Conservation (phyloP, 2,329 filamentous ascomycete genomes). For the Geosmithia morbida region DNA sequence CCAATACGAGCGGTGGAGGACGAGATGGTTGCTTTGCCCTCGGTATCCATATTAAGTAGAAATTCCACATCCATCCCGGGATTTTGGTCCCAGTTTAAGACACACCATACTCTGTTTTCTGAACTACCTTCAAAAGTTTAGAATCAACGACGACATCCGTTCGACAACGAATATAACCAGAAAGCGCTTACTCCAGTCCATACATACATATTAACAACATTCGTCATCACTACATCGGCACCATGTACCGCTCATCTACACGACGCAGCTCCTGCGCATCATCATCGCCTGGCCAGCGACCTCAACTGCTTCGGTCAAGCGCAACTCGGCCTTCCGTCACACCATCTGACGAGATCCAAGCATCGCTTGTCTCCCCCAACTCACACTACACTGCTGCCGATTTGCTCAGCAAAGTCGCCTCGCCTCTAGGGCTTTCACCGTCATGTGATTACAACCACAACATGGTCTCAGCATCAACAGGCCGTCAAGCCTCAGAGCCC, state of each 20-base stretch:
- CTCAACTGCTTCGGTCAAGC: constrained; percentile 37
- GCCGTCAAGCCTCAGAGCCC: not conserved
- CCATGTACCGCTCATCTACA: not conserved
- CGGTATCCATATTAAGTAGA: not conserved
- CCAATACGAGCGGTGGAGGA: not conserved
- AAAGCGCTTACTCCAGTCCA: not conserved
- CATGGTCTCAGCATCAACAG: not conserved
- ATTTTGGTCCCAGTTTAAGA: not conserved
- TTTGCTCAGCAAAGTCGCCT: constrained; percentile 36
- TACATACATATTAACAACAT: not conserved
- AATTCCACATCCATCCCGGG: not conserved
- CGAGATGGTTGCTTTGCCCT: not conserved
- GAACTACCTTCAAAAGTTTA: not conserved
- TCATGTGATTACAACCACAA: not conserved
- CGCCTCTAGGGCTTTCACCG: not conserved
- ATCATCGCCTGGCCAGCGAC: constrained; percentile 22
- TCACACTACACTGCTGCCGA: constrained; percentile 30
- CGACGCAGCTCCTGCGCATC: not conserved
- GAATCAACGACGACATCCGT: not conserved
- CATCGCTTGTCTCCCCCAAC: constrained; percentile 21
- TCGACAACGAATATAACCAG: not conserved
- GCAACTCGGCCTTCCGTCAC: constrained; percentile 45
- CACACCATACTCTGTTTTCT: not conserved
- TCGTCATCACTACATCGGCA: not conserved
- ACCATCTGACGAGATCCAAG: constrained; percentile 31